Base-by-base conservation (phyloP, 2,329 filamentous ascomycete species). In the Orbilia ellipsospora region DNA sequence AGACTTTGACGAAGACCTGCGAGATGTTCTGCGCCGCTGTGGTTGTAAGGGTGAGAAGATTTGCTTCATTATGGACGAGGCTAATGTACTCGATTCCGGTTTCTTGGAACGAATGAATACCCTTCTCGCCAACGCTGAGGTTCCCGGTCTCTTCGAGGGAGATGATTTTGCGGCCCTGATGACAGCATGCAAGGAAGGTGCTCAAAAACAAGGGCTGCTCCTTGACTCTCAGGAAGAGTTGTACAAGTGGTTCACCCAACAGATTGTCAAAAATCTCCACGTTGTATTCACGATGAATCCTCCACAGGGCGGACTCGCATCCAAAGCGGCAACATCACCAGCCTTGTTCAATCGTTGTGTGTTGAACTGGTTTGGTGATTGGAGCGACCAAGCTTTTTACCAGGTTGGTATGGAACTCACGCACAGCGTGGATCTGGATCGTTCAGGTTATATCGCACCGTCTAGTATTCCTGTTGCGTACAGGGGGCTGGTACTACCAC, bases 221-320 rank as follows among this genome's bases (percentile, higher is more conserved):
- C 88, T 99, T 0, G 95, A 99, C 83, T 98, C 95, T 0, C 94
- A 97, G 79, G 96, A 99, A 84, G 95, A 99, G 83, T 86, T 99
- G n/a, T 99, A 99, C 87, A 98, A 98, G 84, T 99, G 95, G 95
- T 99, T 99, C 84, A 99, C 96, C 0, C 92, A 96, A 80, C 95
- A 99, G 82, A 98, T 99, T 80, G 92, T 99, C 82, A 97, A 97
- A 85, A 99, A 99, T 81, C 85, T 99, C 48, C 95, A 99, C 80
- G 95, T 99, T 56, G 95, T 99, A 20, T 99, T 99, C 83, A 99
- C 95, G 2, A 99, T 99, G 95, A 99, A 99, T 83, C 95, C 95
- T 13, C 96, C 95, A 0, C 93, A 97, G 81, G 95, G 95, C 79
- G 94, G 95, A 0, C 85, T 99, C 7, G 95, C 92, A 1, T 97